Percentiles rank a stretch among this genome's conserved stretches.
These are phyloP conservation scores for Camelina neglecta DNA, from an alignment of 345 rosid species.

Conservation along the genomic window DNA sequence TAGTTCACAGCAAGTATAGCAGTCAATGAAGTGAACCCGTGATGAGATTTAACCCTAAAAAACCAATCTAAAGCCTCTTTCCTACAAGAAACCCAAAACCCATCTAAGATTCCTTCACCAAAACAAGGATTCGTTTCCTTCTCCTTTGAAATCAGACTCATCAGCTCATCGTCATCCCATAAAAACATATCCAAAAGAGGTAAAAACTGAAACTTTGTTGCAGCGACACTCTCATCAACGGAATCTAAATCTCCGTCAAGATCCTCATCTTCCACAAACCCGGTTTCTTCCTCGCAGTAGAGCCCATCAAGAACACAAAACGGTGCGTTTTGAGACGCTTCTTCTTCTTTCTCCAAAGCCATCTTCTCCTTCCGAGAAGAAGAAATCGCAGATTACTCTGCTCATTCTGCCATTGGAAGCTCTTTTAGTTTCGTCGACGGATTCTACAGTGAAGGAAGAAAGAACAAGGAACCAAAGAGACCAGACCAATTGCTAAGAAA, in stretches of 20 bases:
- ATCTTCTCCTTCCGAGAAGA: constrained; percentile 62
- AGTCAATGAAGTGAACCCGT: constrained; percentile 72
- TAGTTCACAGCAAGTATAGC: constrained; percentile 79
- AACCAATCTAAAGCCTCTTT: constrained; percentile 77
- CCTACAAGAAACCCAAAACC: constrained; percentile 52
- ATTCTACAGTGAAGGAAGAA: constrained; percentile 25
- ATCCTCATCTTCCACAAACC: constrained; percentile 46
- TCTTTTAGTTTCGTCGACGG: constrained; percentile 12
- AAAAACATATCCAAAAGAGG: constrained; percentile 52
- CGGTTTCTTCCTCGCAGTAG: constrained; percentile 66
- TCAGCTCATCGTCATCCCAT: constrained; percentile 67
- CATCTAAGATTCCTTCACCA: constrained; percentile 47
- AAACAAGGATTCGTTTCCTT: constrained; percentile 52
- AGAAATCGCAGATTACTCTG: constrained; percentile 48
- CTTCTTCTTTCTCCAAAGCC: constrained; percentile 61
- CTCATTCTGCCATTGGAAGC: constrained; percentile 59
- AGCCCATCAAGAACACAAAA: constrained; percentile 59
- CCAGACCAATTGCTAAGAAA: constrained; percentile 38
- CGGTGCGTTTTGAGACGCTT: constrained; percentile 41
- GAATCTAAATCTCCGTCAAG: constrained; percentile 23
- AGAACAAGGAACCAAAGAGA: constrained; percentile 46
- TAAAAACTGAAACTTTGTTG: constrained; percentile 54
- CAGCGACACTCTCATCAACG: constrained; percentile 13
- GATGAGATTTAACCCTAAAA: constrained; percentile 62
- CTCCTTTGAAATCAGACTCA: constrained; percentile 61